phyloP scores from a whole-genome alignment of 805 yeast genomes.

The Myxozyma sirexii region DNA sequence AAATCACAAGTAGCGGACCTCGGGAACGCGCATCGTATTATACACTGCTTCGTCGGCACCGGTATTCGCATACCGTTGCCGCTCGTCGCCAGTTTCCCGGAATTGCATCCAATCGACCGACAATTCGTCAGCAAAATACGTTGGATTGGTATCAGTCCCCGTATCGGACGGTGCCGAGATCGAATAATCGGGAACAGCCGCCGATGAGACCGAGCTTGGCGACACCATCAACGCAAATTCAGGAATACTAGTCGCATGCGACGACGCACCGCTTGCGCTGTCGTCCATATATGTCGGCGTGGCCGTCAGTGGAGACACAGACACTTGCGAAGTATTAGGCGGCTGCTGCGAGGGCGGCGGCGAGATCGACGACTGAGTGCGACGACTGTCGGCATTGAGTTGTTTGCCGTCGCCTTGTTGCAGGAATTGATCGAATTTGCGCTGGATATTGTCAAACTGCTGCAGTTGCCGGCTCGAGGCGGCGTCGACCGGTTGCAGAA shows the following conservation, averaged over 20 bases:
- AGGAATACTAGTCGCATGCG: background rate
- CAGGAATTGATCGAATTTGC: background rate
- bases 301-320: background rate
- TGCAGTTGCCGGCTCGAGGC: background rate
- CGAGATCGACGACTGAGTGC: background rate
- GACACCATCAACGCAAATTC: background rate
- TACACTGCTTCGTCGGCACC: background rate
- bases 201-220: background rate
- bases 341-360: background rate
- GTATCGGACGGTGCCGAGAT: background rate
- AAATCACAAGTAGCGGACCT: too few species aligned
- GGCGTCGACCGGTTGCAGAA: background rate
- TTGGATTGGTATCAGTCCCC: background rate
- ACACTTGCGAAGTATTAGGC: slow-evolving; percentile 2
- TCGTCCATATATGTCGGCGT: background rate
- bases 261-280: background rate
- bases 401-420: slow-evolving; percentile 2
- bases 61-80: background rate
- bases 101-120: slow-evolving; percentile 1
- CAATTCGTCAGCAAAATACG: background rate
- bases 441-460: slow-evolving; percentile 1
- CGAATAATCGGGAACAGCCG: background rate
- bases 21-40: too few species aligned
- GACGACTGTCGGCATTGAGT: background rate
- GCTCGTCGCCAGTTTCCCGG: background rate